Base-by-base conservation (phyloP, 148 eudicot species). In the Camellia japonica region DNA sequence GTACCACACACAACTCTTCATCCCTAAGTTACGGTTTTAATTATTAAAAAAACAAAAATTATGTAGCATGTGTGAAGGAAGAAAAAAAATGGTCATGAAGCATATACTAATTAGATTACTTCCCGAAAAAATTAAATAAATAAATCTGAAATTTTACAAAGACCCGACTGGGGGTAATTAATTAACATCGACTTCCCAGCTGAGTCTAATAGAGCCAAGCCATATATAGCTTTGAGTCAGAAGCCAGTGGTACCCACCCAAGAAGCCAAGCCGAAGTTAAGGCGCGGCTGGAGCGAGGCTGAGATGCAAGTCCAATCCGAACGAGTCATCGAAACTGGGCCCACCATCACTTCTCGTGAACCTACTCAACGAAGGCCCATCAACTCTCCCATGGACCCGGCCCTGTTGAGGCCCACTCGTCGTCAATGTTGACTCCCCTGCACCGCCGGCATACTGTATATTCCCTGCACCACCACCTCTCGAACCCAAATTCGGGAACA, bases 221-320 rank as follows among this genome's bases (percentile, higher is more conserved):
- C 70, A 68, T 70, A 70, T 70, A 70, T 70, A 70, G 56, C 41
- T 9, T 30, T n/a, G 13, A n/a, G 4, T 14, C 73, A 30, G 30
- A 30, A 30, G 30, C 42, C 18, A 20, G 2, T 19, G 16, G 70
- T 3, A 18, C 30, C 20, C 52, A 38, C 71, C 20, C 52, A 38
- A 59, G 8, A 63, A 62, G 42, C 71, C 64, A 46, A 71, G 76
- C 41, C 79, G 51, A 72, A 38, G 66, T 78, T 74, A 90, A 19
- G 91, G 88, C 68, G 87, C 87, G 38, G 91, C 85, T 68, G 93
- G 93, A 3, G 88, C 92, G 19, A 94, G 90, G 84, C 98, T 89
- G 0, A 94, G 94, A 79, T 93, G 98, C 87, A 94, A 90, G 84
- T 94, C 96, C 59, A 94, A 80, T 80, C 94, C 98, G 58, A 88